Conservation (phyloP, 139 green algal species). For the Dunaliella primolecta region DNA sequence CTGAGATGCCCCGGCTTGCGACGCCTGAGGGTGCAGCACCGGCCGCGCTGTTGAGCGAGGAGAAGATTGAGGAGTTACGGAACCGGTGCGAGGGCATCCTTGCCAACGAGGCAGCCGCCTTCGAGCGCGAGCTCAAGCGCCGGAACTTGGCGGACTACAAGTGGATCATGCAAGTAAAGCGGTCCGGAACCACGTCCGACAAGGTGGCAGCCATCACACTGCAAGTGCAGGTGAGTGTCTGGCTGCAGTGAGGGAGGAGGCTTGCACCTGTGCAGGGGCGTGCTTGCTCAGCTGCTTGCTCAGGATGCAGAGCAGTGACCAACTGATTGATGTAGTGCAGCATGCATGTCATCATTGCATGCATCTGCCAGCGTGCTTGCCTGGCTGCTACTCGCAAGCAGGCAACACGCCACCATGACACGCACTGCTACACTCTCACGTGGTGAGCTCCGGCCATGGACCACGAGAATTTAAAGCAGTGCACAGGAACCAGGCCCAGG, state of each 20-base stretch:
- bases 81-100: slow-evolving; percentile 41
- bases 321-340: no score
- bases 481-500: slow-evolving; percentile 1
- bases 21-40: background rate
- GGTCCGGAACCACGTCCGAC: slow-evolving; percentile 68
- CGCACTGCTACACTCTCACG: slow-evolving; percentile 18
- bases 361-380: no score
- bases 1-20: slow-evolving; percentile 36
- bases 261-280: no score
- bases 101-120: slow-evolving; percentile 52
- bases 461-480: slow-evolving; percentile 25
- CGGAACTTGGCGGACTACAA: slow-evolving; percentile 54
- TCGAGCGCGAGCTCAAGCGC: slow-evolving; percentile 51
- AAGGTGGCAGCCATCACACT: slow-evolving; percentile 86
- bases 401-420: no score
- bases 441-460: slow-evolving; percentile 14
- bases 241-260: no score
- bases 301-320: no score
- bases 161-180: slow-evolving; percentile 76
- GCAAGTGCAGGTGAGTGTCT: slow-evolving; percentile 64
- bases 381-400: no score
- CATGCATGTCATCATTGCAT: no score
- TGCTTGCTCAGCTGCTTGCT: no score
- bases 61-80: background rate
- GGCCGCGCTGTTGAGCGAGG: background rate